Evolutionary conservation across 441 rosid species (phyloP).

Genomic region (Manihot esculenta): DNA sequence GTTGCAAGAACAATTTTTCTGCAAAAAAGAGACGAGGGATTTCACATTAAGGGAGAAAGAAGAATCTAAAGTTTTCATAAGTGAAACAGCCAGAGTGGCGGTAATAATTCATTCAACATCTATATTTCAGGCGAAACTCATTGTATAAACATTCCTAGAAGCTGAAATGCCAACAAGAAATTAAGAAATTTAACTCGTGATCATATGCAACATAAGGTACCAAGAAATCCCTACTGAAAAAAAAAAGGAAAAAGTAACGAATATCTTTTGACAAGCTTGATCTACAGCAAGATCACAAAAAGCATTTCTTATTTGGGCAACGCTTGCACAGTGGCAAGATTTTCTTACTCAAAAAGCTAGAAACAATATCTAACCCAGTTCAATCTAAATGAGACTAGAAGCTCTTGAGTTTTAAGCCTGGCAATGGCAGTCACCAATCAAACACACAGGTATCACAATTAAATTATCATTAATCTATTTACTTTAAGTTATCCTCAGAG

Average conservation of each 20-base stretch:
- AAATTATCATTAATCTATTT: no score
- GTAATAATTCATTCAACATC: neutral
- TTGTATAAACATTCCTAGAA: neutral
- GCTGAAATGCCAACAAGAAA: neutral
- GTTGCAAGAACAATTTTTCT: constrained; percentile 97
- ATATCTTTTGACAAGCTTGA: neutral
- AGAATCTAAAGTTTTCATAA: constrained; percentile 1
- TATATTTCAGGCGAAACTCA: neutral
- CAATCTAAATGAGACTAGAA: constrained; percentile 6
- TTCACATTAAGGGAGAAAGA: neutral
- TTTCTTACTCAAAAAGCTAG: neutral
- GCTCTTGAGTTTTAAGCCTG: neutral
- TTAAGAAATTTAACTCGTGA: no score
- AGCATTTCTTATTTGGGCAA: neutral
- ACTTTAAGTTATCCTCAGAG: neutral
- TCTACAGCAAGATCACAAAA: neutral
- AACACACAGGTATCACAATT: no score
- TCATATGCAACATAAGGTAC: neutral
- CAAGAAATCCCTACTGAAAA: neutral
- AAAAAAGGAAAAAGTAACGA: neutral
- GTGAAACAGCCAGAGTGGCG: neutral
- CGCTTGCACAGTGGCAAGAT: neutral
- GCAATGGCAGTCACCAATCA: neutral
- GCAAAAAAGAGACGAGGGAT: constrained; percentile 23
- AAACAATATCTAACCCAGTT: neutral